Base-by-base conservation (phyloP, 495 filamentous ascomycete species). In the Parathielavia hyrcaniae region DNA sequence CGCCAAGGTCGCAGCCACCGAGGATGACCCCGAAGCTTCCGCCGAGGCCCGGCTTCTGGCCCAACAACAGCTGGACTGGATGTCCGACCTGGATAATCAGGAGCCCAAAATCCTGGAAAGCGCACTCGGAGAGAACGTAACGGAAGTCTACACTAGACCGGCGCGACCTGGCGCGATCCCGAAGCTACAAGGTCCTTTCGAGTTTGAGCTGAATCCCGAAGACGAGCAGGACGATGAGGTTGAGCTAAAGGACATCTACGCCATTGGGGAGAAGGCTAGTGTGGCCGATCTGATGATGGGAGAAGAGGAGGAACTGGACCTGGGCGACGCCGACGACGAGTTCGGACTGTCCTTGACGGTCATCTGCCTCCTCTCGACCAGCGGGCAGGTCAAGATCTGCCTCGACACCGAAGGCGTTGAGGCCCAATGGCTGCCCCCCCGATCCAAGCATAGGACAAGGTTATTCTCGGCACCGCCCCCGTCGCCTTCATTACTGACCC, bases 181-280 rank as follows among this genome's bases (percentile, higher is more conserved):
- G 6, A 84, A 81, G 60, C 71, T 97, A 40, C 91, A 97, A 71
- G 91, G 91, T 3, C 91, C 91, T 3, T 95, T 95, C 69, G 77
- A 86, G 11, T 73, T 92, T 14, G 80, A 86, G 22, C 69, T 81
- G 8, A 86, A 79, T 47, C 74, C 80, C 1, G 83, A 88, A 32
- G 76, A 80, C 35, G 73, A 84, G 45, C 82, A 88, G 43, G 86
- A 89, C 60, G 68, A 86, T 22, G 88, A 93, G 62, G 73, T 86
- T 4, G 72, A 78, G 53, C 67, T 82, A 17, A 80, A 71, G 50
- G 78, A 81, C 50, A 80, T 81, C 1, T 72, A 71, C 55, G 78
- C 79, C n/a, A 76, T 81, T 60, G 80, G 79, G 4, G 64, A 75
- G 38, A 79, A 76, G 57, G 62, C 83, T 19, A 80, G 85, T 59